Conservation (phyloP, 2,329 filamentous ascomycete species). For the Diaporthe ampelina region DNA sequence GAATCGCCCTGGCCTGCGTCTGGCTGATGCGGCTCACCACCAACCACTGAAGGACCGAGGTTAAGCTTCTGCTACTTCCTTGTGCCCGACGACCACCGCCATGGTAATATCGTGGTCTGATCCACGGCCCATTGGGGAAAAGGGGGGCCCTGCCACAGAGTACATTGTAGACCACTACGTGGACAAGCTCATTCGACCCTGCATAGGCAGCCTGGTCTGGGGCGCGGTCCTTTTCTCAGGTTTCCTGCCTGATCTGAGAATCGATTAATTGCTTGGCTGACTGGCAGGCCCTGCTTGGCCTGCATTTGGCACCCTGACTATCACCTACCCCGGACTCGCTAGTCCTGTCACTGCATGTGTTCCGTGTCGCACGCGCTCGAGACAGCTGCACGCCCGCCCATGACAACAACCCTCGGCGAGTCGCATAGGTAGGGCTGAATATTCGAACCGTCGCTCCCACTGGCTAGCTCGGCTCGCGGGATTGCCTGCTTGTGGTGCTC, state of each 20-base stretch:
- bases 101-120: not conserved
- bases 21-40: conserved; percentile 22
- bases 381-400: not conserved
- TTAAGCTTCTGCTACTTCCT: conserved; percentile 31
- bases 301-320: conserved; percentile 1
- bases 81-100: conserved; percentile 17
- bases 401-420: not conserved
- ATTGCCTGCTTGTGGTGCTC: not conserved
- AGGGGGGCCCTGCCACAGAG: not conserved
- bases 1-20: conserved; percentile 1
- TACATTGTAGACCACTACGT: not conserved
- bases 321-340: conserved; percentile 13
- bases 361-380: not conserved
- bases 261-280: not conserved
- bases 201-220: conserved; percentile 4
- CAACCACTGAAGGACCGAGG: conserved; percentile 15
- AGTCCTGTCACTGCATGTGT: conserved; percentile 17
- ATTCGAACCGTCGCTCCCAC: not conserved
- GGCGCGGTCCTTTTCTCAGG: conserved; percentile 5
- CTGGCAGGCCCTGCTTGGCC: not conserved
- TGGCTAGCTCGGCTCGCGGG: not conserved
- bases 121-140: not conserved
- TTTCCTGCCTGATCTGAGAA: not conserved
- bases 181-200: conserved; percentile 2
- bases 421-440: conserved; percentile 19